phyloP scores from a whole-genome alignment of 306 rosid species.

The Parietaria judaica region DNA sequence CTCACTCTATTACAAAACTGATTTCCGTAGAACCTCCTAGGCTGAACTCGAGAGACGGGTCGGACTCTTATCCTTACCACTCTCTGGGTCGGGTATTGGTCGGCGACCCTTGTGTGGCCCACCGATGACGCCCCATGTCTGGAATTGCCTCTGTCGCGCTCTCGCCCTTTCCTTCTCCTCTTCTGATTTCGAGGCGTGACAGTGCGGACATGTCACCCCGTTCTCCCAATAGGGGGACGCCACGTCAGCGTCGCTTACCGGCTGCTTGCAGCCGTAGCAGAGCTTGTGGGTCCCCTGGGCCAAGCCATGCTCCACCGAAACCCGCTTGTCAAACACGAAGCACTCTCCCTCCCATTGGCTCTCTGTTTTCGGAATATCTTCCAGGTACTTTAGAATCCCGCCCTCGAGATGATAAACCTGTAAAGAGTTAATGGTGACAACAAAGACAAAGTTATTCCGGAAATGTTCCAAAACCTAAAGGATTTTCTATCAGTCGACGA shows the following conservation, averaged over 20 bases:
- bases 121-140: slow-evolving; percentile 88
- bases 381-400: slow-evolving; percentile 92
- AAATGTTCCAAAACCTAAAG: no score
- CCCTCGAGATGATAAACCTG: slow-evolving; percentile 96
- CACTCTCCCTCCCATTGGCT: slow-evolving; percentile 98
- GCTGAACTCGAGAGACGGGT: slow-evolving; percentile 41
- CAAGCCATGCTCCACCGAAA: slow-evolving; percentile 82
- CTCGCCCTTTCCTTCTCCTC: slow-evolving; percentile 93
- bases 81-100: slow-evolving; percentile 17
- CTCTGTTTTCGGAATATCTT: slow-evolving; percentile 63
- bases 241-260: slow-evolving; percentile 84
- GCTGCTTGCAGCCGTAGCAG: slow-evolving; percentile 95
- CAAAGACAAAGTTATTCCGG: not conserved
- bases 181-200: slow-evolving; percentile 59
- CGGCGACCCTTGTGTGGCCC: slow-evolving; percentile 83
- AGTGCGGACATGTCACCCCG: slow-evolving; percentile 78
- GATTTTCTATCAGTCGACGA: no score
- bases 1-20: no score
- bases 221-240: slow-evolving; percentile 69
- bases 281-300: slow-evolving; percentile 80
- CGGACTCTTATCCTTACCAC: slow-evolving; percentile 17
- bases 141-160: slow-evolving; percentile 81
- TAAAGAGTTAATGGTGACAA: not conserved
- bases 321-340: slow-evolving; percentile 92
- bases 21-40: no score